phyloP scores from a whole-genome alignment of 2,329 filamentous ascomycete genomes.

The Hirsutella rhossiliensis region DNA sequence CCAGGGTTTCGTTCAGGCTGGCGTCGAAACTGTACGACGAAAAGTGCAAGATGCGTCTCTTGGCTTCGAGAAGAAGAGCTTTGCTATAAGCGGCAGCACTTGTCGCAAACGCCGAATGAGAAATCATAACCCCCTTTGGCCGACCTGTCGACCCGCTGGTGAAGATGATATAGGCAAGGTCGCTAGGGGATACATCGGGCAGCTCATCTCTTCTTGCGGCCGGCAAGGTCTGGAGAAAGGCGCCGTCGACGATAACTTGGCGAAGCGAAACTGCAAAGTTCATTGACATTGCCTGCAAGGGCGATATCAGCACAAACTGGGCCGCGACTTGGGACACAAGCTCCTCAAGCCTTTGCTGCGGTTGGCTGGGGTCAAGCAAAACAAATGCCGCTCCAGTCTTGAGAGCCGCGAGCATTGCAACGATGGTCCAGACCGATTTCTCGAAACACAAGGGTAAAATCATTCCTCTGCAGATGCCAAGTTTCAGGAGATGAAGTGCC shows the following conservation, averaged over 20 bases:
- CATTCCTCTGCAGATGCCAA: background rate
- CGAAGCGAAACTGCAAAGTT: background rate
- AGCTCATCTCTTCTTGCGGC: background rate
- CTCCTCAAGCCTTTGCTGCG: background rate
- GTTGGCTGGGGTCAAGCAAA: constrained; percentile 6
- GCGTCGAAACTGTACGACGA: constrained; percentile 7
- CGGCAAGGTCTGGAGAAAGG: background rate
- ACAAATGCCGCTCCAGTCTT: constrained; percentile 8
- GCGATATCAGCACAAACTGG: background rate
- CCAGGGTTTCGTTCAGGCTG: background rate
- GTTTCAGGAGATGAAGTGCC: background rate
- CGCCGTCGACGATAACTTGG: background rate
- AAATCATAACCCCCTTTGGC: constrained; percentile 27
- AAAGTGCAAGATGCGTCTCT: background rate
- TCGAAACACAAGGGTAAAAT: constrained; percentile 3
- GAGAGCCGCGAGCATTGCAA: constrained; percentile 3
- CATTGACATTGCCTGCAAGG: background rate
- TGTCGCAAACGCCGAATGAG: background rate
- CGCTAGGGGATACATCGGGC: background rate
- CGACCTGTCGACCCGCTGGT: constrained; percentile 1
- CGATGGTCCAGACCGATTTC: constrained; percentile 3
- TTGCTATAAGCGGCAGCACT: constrained; percentile 1
- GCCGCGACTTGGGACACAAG: background rate
- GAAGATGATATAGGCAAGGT: background rate
- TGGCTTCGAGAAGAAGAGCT: background rate